phyloP scores from a whole-genome alignment of 139 green algal species.

The Chlorella ohadii region DNA sequence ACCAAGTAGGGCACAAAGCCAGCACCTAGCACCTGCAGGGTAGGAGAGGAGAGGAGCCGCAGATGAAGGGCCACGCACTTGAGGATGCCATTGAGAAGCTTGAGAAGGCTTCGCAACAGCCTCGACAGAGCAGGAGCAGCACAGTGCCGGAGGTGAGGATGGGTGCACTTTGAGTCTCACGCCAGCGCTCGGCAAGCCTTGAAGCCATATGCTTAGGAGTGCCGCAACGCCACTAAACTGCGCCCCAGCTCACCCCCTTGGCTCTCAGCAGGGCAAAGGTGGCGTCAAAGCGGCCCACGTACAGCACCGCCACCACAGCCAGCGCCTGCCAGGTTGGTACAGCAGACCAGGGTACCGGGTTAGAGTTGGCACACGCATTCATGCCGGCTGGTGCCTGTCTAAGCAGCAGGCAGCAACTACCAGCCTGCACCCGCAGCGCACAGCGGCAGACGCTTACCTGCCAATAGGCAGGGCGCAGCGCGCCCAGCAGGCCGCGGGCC shows the following conservation, averaged over 20 bases:
- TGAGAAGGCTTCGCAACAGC: no score
- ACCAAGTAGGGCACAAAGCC: neutral
- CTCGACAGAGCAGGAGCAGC: neutral
- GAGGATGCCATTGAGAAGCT: no score
- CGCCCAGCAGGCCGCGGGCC: slow-evolving; percentile 48
- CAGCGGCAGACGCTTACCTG: no score
- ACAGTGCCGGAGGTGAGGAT: no score
- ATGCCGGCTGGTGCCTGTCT: no score
- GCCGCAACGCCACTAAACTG: no score
- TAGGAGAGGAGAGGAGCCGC: no score
- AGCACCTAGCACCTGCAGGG: neutral
- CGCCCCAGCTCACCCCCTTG: slow-evolving; percentile 64
- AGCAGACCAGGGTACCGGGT: neutral
- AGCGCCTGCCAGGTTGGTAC: slow-evolving; percentile 41
- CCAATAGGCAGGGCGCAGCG: slow-evolving; percentile 83
- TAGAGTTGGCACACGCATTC: no score
- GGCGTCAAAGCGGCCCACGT: slow-evolving; percentile 87
- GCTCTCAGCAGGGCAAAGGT: slow-evolving; percentile 80
- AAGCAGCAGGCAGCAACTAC: neutral
- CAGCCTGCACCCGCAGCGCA: neutral
- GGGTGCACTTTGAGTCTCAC: no score
- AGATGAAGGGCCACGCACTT: no score
- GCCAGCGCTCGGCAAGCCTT: no score
- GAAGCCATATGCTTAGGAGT: no score
- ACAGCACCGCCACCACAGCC: slow-evolving; percentile 74